Evolutionary conservation across 345 rosid species (phyloP), one percentile per base, ranked within the genome.

Genomic region (Melaleuca alternifolia): DNA sequence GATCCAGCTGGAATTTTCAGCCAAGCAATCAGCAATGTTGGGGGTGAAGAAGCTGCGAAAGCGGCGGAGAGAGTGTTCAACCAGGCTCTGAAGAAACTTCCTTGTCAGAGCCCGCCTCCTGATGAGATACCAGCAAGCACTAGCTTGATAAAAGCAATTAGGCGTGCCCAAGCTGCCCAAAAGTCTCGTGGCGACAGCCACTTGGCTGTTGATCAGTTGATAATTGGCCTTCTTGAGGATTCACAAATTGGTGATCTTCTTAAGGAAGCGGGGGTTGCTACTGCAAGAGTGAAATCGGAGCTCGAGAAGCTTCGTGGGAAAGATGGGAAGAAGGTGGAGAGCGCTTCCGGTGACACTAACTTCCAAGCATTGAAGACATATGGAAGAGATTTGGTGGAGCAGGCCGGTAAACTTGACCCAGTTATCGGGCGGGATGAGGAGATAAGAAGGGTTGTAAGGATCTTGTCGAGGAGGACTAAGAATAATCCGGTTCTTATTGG

Each of bases 401-500:
- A 94, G 85, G 99, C 97, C 9, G 98, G 98, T 82, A 97, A 97
- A 91, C 95, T 96, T 46, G 99, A 97, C 87, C 98, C 98, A 0
- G 98, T 97, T 11, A 96, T 97, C 37, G 99, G 98, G 12, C 84
- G 99, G 6, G 98, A 97, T 79, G 98, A 97, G 54, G 99, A 96
- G 87, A 97, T 97, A 18, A 88, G 97, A 77, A 93, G 97, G 85
- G 96, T 97, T 4, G 92, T 96, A 12, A 89, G 98, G 88, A 97
- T 97, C 79, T 94, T 97, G 24, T 97, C 98, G 0, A 90, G 99
- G 56, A 93, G 99, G 85, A 97, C 99, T 0, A 97, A 97, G 91
- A 97, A 97, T 91, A 97, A 97, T 59, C 99, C 97, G 0, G 99
- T 97, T 51, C 95, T 97, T 33, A 97, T 97, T 53, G 99, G 99